Evolutionary conservation across 2,329 filamentous ascomycete genomes (phyloP), one percentile per base, ranked within the genome.

Genomic region (Diaporthe vaccinii): DNA sequence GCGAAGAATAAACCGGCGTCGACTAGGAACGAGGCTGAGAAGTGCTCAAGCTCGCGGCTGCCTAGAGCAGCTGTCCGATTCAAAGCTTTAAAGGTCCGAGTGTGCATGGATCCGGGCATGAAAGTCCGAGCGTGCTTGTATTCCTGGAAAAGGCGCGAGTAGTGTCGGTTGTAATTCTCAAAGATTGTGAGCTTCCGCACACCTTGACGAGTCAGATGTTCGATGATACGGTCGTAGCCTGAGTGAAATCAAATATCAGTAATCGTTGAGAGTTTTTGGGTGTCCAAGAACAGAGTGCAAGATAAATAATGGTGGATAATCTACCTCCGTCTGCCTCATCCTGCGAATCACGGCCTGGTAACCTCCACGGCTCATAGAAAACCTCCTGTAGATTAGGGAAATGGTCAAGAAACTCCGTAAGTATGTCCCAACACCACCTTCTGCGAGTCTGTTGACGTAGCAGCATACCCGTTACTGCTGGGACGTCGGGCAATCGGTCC

Each of bases 341-440:
- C 73, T 78, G 78, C 1, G 28, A 3, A 20, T 0, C 28, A 44
- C 74, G 71, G 79, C 78, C 80, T n/a, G 12, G 20, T 77, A 79
- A 77, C 76, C 78, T 82, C 81, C 79, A 82, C 68, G 79, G 80
- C 75, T 83, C 80, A 76, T 82, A 82, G 72, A 81, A 76, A 62
- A 83, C 49, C 77, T 81, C 80, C 74, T 80, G 76, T 67, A 83
- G 78, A 71, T 76, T 79, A 62, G 81, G 81, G 69, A 83, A 78
- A 74, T 78, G 75, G 76, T 57, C 77, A 82, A 76, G 78, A 82
- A 36, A 8, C 34, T 36, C 34, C 9, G 7, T 6, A 36, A 36
- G 34, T 36, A 6, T 36, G 34, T 4, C 7, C 9, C 7, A 36
- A 36, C 7, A 6, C 34, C 61, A 65, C 10, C 5, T 12, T 49